Evolutionary conservation across 2,329 filamentous ascomycete species (phyloP), one percentile per base, ranked within the genome.

Genomic region (Calonectria multiphialidica): DNA sequence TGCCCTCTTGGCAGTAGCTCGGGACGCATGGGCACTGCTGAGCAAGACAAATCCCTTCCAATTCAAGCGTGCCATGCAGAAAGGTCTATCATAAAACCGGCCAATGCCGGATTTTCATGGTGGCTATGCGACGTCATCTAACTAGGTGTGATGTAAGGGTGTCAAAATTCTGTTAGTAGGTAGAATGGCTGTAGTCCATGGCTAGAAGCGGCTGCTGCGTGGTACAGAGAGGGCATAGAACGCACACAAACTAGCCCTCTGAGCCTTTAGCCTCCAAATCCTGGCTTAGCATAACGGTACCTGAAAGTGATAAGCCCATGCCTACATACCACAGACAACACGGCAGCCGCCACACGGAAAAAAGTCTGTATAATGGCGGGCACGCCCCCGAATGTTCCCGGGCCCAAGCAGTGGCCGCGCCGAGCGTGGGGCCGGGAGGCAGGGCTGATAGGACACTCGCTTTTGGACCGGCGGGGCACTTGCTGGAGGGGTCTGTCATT

Each of bases 361-460:
- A 45, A 16, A 21, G 12, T 16, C 37, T 40, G 53, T 23, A 13
- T 15, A n/a, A 40, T 59, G 4, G 53, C 53, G 28, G 53, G 42
- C 53, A 45, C 57, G 61, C 47, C 64, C 62, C 65, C 67, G 63
- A 66, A 21, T 59, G 66, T 69, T 74, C 37, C 72, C 66, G 72
- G 68, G 40, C 42, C 28, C 18, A 40, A 42, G 47, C 37, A 3
- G 35, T 33, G 28, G 71, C 47, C 21, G 33, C 61, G 68, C 65
- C 67, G 57, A 15, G 18, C 62, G 75, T 72, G 81, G 80, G 76
- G 74, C 77, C 79, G 79, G 59, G 47, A 55, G 65, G 74, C 67
- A 74, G 72, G 80, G 73, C 73, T 80, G 77, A 82, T 82, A 82
- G 79, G 76, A 50, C 57, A 50, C 30, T 57, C 68, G 64, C 59